phyloP scores from a whole-genome alignment of 257 asterid species.

The Datura wrightii region DNA sequence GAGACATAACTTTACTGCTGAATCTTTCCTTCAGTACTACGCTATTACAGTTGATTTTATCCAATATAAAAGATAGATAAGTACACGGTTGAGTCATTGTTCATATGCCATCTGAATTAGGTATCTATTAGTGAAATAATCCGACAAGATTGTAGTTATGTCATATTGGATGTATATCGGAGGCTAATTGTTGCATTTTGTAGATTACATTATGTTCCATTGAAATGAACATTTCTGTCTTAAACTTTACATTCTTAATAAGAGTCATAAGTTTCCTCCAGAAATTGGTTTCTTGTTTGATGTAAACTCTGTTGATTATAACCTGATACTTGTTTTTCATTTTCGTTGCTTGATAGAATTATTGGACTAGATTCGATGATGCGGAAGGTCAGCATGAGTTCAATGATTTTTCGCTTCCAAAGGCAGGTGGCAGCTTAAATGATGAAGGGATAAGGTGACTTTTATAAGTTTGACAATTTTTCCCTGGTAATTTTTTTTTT shows the following conservation, averaged over 20 bases:
- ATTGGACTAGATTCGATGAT: conserved; percentile 62
- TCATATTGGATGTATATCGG: neutral
- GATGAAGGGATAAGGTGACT: conserved; percentile 57
- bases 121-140: conserved; percentile 19
- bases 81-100: neutral
- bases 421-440: conserved; percentile 40
- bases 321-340: conserved; percentile 13
- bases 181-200: neutral
- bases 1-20: conserved; percentile 8
- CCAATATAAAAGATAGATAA: neutral
- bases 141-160: neutral
- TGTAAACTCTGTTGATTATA: conserved; percentile 33
- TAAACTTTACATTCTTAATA: neutral
- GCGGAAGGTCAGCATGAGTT: conserved; percentile 55
- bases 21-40: neutral
- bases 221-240: neutral
- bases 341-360: conserved; percentile 51
- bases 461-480: conserved; percentile 29
- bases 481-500: neutral
- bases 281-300: conserved; percentile 24
- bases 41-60: neutral
- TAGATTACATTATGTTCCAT: neutral
- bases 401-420: conserved; percentile 45
- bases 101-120: conserved; percentile 16
- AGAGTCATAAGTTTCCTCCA: neutral